Evolutionary conservation across 306 rosid species (phyloP).

Genomic region (Trichosanthes truncata): DNA sequence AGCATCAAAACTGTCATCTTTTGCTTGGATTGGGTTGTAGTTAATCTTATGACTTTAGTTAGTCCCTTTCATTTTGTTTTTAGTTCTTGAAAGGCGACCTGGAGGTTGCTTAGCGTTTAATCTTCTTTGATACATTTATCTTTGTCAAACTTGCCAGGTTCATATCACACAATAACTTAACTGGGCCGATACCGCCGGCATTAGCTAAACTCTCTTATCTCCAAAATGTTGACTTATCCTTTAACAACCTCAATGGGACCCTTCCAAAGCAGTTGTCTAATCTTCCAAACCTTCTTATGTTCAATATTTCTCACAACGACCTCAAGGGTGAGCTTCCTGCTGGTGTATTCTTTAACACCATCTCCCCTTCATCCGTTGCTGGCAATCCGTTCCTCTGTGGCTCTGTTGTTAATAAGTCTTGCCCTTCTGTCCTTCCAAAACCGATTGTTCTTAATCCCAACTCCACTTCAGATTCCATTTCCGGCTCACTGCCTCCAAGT

Average conservation of each 20-base stretch:
- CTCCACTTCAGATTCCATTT: constrained; percentile 43
- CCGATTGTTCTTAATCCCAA: constrained; percentile 93
- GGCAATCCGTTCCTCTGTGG: constrained; percentile 91
- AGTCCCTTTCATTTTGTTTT: background rate
- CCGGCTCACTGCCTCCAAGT: constrained; percentile 38
- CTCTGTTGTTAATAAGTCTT: constrained; percentile 64
- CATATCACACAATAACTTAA: constrained; percentile 52
- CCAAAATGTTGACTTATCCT: constrained; percentile 68
- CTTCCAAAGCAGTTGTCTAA: constrained; percentile 82
- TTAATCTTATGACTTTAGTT: background rate
- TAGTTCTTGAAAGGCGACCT: background rate
- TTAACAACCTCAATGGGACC: constrained; percentile 57
- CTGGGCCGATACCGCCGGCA: constrained; percentile 54
- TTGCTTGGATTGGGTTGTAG: background rate
- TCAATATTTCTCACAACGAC: constrained; percentile 84
- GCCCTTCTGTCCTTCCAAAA: constrained; percentile 79
- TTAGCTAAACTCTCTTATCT: constrained; percentile 58
- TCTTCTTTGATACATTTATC: background rate
- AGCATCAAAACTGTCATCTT: background rate
- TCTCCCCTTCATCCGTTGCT: constrained; percentile 50
- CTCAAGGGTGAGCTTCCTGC: constrained; percentile 82
- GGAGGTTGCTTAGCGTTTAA: background rate
- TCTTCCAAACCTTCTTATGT: constrained; percentile 64
- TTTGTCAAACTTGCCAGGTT: constrained; percentile 33
- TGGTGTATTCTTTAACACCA: constrained; percentile 84